phyloP scores from a whole-genome alignment of 192 early-diverging fungal species.

The Coemansia sp. region DNA sequence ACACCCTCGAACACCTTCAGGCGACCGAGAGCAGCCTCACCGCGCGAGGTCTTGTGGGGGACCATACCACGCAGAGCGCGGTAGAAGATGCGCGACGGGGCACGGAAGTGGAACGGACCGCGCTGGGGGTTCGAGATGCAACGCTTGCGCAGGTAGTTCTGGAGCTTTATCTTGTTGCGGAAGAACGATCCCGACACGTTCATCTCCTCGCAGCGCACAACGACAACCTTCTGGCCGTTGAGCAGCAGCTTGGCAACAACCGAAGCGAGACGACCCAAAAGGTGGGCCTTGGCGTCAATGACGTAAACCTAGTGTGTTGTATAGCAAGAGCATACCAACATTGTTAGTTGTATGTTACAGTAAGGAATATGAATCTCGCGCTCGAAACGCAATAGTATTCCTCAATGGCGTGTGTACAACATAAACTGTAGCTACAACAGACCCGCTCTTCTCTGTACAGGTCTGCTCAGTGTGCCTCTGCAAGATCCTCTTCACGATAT shows the following conservation, averaged over 20 bases:
- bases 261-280: constrained; percentile 96
- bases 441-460: neutral
- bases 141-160: constrained; percentile 97
- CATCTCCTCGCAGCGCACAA: constrained; percentile 99
- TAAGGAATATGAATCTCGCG: neutral
- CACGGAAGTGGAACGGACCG: constrained; percentile 99
- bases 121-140: constrained; percentile 94
- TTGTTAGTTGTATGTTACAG: neutral
- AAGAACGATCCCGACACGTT: constrained; percentile 98
- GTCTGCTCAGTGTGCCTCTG: neutral
- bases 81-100: constrained; percentile 97
- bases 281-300: constrained; percentile 99
- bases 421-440: neutral
- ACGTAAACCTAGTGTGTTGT: constrained; percentile 79
- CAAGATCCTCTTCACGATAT: neutral
- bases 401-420: neutral
- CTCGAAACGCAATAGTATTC: neutral
- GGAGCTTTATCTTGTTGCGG: constrained; percentile 99
- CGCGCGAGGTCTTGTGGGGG: constrained; percentile 99
- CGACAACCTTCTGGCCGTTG: constrained; percentile 95
- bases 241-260: constrained; percentile 98
- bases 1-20: constrained; percentile 99
- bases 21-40: constrained; percentile 95
- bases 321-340: neutral
- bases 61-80: constrained; percentile 98